A percentile compares a stretch with the other conserved stretches of the same genome.
These are phyloP conservation scores for Thinopyrum obtusiflorum DNA, from an alignment of 202 grass and related monocot species.

Conservation along the genomic window DNA sequence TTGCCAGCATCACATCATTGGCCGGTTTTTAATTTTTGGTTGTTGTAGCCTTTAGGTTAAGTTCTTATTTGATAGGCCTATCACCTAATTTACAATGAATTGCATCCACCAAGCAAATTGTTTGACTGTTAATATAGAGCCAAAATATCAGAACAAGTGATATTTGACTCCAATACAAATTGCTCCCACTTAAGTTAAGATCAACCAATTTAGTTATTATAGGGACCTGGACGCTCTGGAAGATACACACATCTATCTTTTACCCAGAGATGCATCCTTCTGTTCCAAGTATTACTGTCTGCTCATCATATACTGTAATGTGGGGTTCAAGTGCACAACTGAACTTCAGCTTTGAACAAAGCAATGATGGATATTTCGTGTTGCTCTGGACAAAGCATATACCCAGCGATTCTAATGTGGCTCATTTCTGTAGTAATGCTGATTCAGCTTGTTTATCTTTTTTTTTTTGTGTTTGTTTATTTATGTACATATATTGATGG, in stretches of 20 bases:
- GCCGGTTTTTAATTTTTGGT: too few species aligned
- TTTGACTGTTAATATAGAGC: too few species aligned
- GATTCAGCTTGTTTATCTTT: not conserved
- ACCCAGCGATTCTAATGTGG: not conserved
- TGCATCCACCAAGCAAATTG: too few species aligned
- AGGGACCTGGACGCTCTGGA: not conserved
- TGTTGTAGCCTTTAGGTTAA: not conserved
- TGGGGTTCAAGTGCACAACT: not conserved
- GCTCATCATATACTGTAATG: not conserved
- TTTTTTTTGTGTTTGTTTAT: not conserved
- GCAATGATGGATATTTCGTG: not conserved
- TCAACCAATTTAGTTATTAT: not conserved
- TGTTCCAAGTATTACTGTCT: not conserved
- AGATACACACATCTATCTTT: not conserved
- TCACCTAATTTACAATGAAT: not conserved
- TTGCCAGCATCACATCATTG: not conserved
- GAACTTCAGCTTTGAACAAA: not conserved
- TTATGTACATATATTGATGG: not conserved
- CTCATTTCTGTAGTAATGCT: not conserved
- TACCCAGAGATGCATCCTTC: not conserved
- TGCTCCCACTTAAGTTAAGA: not conserved
- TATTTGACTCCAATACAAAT: not conserved
- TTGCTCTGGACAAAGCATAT: not conserved
- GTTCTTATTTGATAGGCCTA: not conserved
- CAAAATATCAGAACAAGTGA: not conserved